Conservation (phyloP, 2,329 filamentous ascomycete species). For the Verticillium longisporum region DNA sequence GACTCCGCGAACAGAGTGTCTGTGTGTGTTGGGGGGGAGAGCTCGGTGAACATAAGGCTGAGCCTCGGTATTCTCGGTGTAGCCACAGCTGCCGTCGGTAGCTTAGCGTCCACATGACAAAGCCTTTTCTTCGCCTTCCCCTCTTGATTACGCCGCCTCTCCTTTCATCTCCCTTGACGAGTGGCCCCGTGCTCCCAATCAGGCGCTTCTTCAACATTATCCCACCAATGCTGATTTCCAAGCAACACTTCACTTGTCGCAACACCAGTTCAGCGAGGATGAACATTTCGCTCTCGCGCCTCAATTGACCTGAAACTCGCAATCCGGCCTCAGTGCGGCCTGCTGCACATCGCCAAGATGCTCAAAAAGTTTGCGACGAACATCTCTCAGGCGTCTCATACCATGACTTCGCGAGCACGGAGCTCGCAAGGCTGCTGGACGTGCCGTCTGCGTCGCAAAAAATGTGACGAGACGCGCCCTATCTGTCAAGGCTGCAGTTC, state of each 20-base stretch:
- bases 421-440: slow-evolving; percentile 51
- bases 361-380: not conserved
- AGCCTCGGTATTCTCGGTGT: no score
- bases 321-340: not conserved
- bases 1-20: not conserved
- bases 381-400: not conserved
- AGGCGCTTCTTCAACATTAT: not conserved
- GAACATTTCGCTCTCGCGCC: not conserved
- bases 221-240: not conserved
- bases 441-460: slow-evolving; percentile 54
- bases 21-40: no score
- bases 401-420: slow-evolving; percentile 20
- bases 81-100: no score
- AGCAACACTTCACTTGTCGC: not conserved
- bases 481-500: slow-evolving; percentile 41
- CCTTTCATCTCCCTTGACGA: not conserved
- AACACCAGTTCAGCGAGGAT: not conserved
- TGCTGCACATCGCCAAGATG: not conserved
- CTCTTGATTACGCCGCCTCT: not conserved
- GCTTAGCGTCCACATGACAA: no score
- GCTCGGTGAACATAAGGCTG: no score
- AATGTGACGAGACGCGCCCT: slow-evolving; percentile 49
- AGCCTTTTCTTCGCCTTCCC: no score
- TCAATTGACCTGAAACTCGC: not conserved
- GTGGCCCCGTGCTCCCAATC: not conserved